These are phyloP conservation scores for Selenicereus undatus DNA, from an alignment of 148 eudicot genomes.

Conservation along the genomic window DNA sequence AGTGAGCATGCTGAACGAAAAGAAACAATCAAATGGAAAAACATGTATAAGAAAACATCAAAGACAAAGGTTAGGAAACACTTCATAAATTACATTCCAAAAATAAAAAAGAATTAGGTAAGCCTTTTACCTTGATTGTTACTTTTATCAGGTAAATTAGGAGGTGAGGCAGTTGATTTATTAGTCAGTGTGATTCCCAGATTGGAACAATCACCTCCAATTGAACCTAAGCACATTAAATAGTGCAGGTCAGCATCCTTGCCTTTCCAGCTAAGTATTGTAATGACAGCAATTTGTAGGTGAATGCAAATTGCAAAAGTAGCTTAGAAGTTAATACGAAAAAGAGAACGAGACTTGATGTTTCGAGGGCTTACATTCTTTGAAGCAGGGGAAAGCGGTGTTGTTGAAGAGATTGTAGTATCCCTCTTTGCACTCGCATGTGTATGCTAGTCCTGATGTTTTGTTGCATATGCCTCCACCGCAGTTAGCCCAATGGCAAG, in stretches of 20 bases:
- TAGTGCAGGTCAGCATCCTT: background rate
- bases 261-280: background rate
- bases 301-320: background rate
- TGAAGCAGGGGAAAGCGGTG: conserved; percentile 53
- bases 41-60: background rate
- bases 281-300: background rate
- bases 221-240: conserved; percentile 40
- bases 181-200: conserved; percentile 41
- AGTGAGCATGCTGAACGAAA: background rate
- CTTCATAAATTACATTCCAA: background rate
- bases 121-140: conserved; percentile 13
- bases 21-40: background rate
- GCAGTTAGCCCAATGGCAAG: conserved; percentile 68
- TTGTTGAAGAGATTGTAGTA: conserved; percentile 47
- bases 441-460: conserved; percentile 39
- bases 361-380: conserved; percentile 47
- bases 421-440: conserved; percentile 47
- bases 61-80: background rate
- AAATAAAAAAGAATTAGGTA: background rate
- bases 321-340: background rate
- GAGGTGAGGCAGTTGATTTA: conserved; percentile 25
- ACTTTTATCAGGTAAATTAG: conserved; percentile 17
- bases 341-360: background rate
- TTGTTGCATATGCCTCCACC: conserved; percentile 71
- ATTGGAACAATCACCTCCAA: conserved; percentile 46